Base-by-base conservation (phyloP, 768 basidiomycete genomes). In the Suillus subalutaceus region DNA sequence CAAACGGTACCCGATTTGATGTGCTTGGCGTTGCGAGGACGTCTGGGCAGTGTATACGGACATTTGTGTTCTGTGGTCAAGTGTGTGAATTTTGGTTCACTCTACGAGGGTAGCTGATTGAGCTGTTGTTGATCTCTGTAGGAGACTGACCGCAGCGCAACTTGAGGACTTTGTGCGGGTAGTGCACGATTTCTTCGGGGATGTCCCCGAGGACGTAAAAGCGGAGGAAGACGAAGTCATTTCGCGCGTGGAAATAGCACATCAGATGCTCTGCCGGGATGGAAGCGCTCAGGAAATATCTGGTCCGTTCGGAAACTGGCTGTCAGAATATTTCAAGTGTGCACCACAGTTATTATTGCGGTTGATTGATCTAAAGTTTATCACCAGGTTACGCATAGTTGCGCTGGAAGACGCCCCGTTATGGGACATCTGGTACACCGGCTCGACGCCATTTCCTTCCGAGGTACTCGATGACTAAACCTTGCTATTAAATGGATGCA, bases 351-450 rank as follows among this genome's bases (percentile, higher is more conserved):
- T 30, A 30, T 50, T 37, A 38, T 57, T 41, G 32, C 6, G 2
- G 12, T 13, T 10, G 35, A 10, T 20, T 3, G 37, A 44, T 30
- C 6, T 66, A 41, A 63, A 6, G 9, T 58, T 60, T 40, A 70
- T 12, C 23, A 3, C 23, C 68, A 90, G 88, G 61, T 73, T 74
- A 8, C 75, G 80, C 16, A 67, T 86, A 12, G 67, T 78, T 16
- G 79, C 84, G 4, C 78, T 87, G 0, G 89, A 90, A 63, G 81
- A 83, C 6, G 66, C 75, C 2, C 74, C 77, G 16, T 75, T 93
- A 37, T 92, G 89, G 86, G 87, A 90, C 64, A 75, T 92, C 10
- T 93, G 90, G 90, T 91, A 88, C 65, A 92, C 88, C 0, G 89
- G 90, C 6, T 72, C 77, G 7, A 81, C 85, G 3, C 84, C 88